These are phyloP conservation scores for Phytophthora europaea DNA, from an alignment of 352 stramenopile species.

Conservation along the genomic window DNA sequence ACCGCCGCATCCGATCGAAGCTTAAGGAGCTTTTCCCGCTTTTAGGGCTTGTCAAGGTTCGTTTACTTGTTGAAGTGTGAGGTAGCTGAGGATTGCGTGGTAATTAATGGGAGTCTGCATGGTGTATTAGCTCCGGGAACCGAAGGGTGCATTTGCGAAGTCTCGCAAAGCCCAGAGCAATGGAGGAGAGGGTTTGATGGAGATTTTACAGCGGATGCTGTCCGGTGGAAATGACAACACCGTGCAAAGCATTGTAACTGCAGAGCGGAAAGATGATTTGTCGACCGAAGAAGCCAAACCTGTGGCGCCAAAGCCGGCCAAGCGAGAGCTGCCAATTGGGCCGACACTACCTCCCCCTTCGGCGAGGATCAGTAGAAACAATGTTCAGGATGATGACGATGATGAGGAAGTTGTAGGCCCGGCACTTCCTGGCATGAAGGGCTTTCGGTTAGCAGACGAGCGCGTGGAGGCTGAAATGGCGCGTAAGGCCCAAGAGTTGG, in stretches of 20 bases:
- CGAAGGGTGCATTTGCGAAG: conserved; percentile 69
- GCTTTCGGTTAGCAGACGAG: conserved; percentile 77
- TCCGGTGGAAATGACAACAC: conserved; percentile 13
- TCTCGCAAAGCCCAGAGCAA: conserved; percentile 21
- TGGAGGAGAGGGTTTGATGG: conserved; percentile 48
- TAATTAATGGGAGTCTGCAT: neutral
- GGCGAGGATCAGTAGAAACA: neutral
- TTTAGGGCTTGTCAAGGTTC: conserved; percentile 71
- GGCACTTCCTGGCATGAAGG: conserved; percentile 80
- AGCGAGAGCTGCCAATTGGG: conserved; percentile 59
- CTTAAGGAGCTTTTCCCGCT: conserved; percentile 80
- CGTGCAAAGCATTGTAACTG: neutral
- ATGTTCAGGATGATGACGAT: conserved; percentile 29
- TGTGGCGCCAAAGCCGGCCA: conserved; percentile 10
- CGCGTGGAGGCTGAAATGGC: conserved; percentile 80
- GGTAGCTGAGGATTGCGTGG: neutral
- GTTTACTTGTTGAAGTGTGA: conserved; percentile 1
- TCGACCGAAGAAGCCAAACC: neutral
- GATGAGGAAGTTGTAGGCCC: conserved; percentile 73
- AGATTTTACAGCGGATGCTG: conserved; percentile 64
- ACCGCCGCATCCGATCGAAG: conserved; percentile 70
- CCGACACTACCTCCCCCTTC: conserved; percentile 53
- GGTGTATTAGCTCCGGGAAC: conserved; percentile 48
- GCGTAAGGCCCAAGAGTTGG: conserved; percentile 57
- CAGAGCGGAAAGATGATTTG: neutral